A percentile compares a stretch with the other conserved stretches of the same genome.
Evolutionary conservation across 129 eudicot species (phyloP).

Genomic region (Erigeron canadensis): DNA sequence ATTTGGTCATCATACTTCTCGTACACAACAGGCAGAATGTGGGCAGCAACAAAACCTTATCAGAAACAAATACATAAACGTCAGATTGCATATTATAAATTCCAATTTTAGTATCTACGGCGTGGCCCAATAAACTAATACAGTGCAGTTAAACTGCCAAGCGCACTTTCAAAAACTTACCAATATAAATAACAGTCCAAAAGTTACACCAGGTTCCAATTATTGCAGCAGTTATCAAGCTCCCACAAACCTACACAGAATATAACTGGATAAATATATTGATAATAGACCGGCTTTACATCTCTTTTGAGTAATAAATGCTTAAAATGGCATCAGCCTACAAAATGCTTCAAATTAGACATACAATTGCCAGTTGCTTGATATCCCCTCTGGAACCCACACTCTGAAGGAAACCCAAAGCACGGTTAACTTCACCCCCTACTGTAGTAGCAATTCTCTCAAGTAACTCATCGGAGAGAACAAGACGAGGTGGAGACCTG

Average conservation of each 20-base stretch:
- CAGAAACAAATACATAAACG: background rate
- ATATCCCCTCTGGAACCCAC: conserved; percentile 69
- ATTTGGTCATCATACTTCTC: conserved; percentile 73
- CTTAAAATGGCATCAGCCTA: background rate
- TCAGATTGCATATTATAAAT: background rate
- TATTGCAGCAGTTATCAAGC: conserved; percentile 73
- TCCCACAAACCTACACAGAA: conserved; percentile 47
- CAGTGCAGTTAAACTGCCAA: background rate
- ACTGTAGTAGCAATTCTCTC: conserved; percentile 49
- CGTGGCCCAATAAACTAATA: no score
- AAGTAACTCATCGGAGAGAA: conserved; percentile 61
- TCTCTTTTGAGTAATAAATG: background rate
- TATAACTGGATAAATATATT: background rate
- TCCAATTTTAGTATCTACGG: background rate
- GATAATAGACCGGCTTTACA: background rate
- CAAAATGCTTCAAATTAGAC: conserved; percentile 2
- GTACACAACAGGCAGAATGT: conserved; percentile 77
- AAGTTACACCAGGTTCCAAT: conserved; percentile 92
- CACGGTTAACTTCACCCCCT: conserved; percentile 59
- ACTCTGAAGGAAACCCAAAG: conserved; percentile 55
- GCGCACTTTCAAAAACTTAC: conserved; percentile 32
- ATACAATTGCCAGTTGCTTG: conserved; percentile 65
- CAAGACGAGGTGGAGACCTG: conserved; percentile 75
- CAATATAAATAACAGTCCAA: conserved; percentile 63
- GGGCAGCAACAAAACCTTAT: conserved; percentile 82